Conservation (phyloP, 2,329 filamentous ascomycete genomes). For the Paraphaeosphaeria minitans region DNA sequence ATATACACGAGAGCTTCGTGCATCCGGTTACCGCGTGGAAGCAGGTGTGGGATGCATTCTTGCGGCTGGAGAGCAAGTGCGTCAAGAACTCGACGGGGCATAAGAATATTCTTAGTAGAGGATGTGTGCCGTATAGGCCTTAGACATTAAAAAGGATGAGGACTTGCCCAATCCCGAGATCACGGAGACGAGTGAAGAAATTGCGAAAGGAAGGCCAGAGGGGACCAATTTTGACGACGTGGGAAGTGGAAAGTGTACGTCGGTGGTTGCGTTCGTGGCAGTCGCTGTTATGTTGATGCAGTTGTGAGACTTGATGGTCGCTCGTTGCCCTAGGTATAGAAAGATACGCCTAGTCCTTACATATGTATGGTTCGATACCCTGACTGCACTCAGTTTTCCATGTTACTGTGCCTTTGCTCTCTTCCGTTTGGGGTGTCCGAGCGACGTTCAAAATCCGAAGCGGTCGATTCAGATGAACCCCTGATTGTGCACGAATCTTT, state of each 20-base stretch:
- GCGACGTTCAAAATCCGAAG: no score
- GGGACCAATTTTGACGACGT: neutral
- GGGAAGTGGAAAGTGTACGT: constrained; percentile 7
- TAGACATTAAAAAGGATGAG: constrained; percentile 22
- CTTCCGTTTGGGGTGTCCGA: no score
- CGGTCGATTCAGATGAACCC: no score
- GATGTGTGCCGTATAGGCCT: constrained; percentile 32
- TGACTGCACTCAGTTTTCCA: neutral
- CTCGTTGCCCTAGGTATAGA: neutral
- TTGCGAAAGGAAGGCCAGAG: neutral
- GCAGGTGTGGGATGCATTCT: constrained; percentile 34
- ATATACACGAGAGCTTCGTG: constrained; percentile 59
- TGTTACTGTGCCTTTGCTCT: no score
- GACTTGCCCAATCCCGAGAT: constrained; percentile 19
- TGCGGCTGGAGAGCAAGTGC: constrained; percentile 25
- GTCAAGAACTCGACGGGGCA: constrained; percentile 31
- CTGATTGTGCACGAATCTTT: no score
- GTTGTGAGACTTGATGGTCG: neutral
- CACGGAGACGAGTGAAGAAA: constrained; percentile 2
- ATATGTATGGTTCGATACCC: neutral
- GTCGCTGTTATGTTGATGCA: constrained; percentile 14
- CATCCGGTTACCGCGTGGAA: constrained; percentile 59
- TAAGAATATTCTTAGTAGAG: constrained; percentile 30
- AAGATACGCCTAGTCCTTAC: neutral
- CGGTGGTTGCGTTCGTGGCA: constrained; percentile 11